Evolutionary conservation across 2,329 filamentous ascomycete genomes (phyloP), one percentile per base, ranked within the genome.

Genomic region (Colletotrichum horii): DNA sequence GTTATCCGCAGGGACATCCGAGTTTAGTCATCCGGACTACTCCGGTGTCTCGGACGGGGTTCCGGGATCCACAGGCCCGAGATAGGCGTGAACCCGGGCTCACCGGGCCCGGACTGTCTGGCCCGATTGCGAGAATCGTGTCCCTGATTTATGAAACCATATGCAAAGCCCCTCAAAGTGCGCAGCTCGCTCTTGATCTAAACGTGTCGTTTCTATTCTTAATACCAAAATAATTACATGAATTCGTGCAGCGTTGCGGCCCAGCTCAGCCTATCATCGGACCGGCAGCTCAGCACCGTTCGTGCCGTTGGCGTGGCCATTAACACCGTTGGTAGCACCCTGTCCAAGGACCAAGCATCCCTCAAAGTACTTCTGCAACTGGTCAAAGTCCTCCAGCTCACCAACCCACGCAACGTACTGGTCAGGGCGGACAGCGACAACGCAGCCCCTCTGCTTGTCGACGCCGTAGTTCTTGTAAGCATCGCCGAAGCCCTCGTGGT

Each of bases 371-470:
- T 76, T 70, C 73, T 83, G 79, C 38, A 86, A 48, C 4, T 79
- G 79, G 3, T 79, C 81, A 43, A 85, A 83, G 36, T 84, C 83
- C 26, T 85, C 83, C 24, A 88, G 76, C 19, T 83, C 81, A 2
- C 83, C 83, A 3, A 87, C 78, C 79, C 83, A 85, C 3, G 81
- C 88, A 36, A 94, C 89, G 82, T 95, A 92, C 80, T 93, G 92
- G 84, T 95, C 94, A 4, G 93, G 94, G 65, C 94, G 83, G 3
- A 92, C 84, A 2, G 93, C 84, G 1, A 94, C 88, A 6, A 92
- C 83, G 76, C 90, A 91, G 0, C 93, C 93, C 24, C 83, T 82
- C 69, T 88, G 84, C 22, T 78, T 81, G 77, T 91, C 87, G 3
- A 95, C 85, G 0, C 92, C 93, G 73, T 92, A 93, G 5, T 87